Evolutionary conservation across 768 basidiomycete species (phyloP), one percentile per base, ranked within the genome.

Genomic region (Russula sp.): DNA sequence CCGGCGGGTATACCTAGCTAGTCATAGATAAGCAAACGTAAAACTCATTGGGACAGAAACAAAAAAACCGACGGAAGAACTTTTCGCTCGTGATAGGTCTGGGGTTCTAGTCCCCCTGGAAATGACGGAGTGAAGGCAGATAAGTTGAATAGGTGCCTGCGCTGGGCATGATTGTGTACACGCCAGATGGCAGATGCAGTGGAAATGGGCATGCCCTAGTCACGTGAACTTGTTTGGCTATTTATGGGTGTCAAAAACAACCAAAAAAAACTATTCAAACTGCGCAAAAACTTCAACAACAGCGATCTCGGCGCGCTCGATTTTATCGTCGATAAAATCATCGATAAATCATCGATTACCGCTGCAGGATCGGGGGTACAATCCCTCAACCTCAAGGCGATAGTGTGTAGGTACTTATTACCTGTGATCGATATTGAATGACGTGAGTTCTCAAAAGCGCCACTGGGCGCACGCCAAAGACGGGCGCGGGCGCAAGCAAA

Each of bases 51-150:
- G 64, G 53, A 64, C 65, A 16, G 32, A 63, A 61, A 52, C 53
- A 53, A 61, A 20, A 60, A 34, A 26, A 81, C 92, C 73, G 74
- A 97, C 94, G 92, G 93, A 67, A 98, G 80, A 67, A 94, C 81
- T 79, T 90, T 95, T 66, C 84, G 81, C 71, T 96, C 93, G 70
- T 86, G 85, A 71, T 92, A 95, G 14, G 78, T 82, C 70, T 91
- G 88, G 11, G 77, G 70, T 62, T 81, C 79, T 63, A 66, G 79
- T 74, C 38, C 69, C 70, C 24, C 69, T 62, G 10, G 70, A 72
- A 63, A 79, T 6, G 57, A 78, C 2, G 79, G 76, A 6, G 79
- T 77, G 55, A 81, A 69, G 8, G 77, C 76, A 2, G 83, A 76
- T 28, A 85, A 73, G 16, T 79, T 81, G 54, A 69, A 69, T 4